Conservation (phyloP, 306 rosid genomes). For the Urtica urens region DNA sequence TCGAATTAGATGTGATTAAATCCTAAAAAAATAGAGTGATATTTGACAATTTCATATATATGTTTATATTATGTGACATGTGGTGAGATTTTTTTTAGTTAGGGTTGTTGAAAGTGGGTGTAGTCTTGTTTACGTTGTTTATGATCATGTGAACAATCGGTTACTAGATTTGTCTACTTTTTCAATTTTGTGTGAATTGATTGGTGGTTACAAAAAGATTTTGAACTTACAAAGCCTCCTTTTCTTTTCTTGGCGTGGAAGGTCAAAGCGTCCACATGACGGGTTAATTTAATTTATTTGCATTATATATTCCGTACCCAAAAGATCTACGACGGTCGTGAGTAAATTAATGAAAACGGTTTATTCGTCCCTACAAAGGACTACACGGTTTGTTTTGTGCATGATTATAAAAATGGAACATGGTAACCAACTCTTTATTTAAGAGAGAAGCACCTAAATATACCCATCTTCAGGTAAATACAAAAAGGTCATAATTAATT, state of each 20-base stretch:
- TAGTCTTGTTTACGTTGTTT: no score
- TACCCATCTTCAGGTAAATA: no score
- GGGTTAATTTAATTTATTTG: not conserved
- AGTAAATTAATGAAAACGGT: not conserved
- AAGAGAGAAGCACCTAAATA: no score
- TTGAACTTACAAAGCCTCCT: not conserved
- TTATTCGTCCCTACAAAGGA: no score
- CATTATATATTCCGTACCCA: not conserved
- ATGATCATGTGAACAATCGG: constrained; percentile 12
- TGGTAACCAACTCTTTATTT: not conserved
- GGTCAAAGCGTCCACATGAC: no score
- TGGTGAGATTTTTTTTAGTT: no score
- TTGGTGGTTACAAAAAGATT: not conserved
- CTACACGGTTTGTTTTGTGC: no score
- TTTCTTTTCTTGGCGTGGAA: no score
- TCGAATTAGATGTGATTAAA: no score
- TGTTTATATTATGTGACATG: no score
- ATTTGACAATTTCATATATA: no score
- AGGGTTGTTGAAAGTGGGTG: not conserved
- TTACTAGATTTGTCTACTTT: not conserved
- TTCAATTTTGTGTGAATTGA: constrained; percentile 17
- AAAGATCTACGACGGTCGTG: constrained; percentile 1
- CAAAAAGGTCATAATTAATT: not conserved
- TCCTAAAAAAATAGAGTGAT: no score
- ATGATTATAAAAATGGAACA: not conserved